A percentile compares a stretch with the other conserved stretches of the same genome.
Conservation (phyloP, 176 grass and related monocot species). For the Phoenix roebelenii region DNA sequence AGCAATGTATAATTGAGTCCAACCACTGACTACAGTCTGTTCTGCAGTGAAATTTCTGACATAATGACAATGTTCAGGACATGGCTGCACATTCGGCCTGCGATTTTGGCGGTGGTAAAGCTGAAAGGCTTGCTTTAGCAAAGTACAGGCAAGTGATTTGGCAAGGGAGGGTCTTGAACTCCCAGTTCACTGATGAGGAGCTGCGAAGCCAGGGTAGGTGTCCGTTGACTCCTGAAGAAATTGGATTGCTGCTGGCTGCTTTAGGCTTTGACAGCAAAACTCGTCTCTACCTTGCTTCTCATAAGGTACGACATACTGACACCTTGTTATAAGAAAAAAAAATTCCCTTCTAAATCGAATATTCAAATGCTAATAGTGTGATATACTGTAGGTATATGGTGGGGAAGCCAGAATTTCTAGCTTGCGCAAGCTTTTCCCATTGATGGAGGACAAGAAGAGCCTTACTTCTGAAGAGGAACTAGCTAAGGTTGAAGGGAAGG, state of each 20-base stretch:
- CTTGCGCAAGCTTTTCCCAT: slow-evolving; percentile 62
- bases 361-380: slow-evolving; percentile 8
- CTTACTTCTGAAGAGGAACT: slow-evolving; percentile 67
- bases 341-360: background rate
- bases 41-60: slow-evolving; percentile 13
- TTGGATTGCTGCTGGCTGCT: slow-evolving; percentile 62
- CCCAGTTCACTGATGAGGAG: slow-evolving; percentile 62
- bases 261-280: slow-evolving; percentile 69
- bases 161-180: slow-evolving; percentile 87
- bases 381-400: slow-evolving; percentile 59
- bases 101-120: slow-evolving; percentile 79
- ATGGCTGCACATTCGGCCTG: slow-evolving; percentile 96
- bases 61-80: slow-evolving; percentile 34
- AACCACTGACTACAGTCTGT: background rate
- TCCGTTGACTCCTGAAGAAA: slow-evolving; percentile 85
- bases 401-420: slow-evolving; percentile 72
- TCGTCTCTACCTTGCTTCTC: slow-evolving; percentile 85
- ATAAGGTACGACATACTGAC: slow-evolving; percentile 41
- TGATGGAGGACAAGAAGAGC: slow-evolving; percentile 84
- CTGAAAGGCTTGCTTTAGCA: slow-evolving; percentile 76
- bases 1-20: no score
- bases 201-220: slow-evolving; percentile 64
- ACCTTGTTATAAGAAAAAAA: slow-evolving; percentile 3
- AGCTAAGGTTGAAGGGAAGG: slow-evolving; percentile 59
- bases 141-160: slow-evolving; percentile 94